Conservation (phyloP, 179 eudicot species). For the Amaranthus tricolor region DNA sequence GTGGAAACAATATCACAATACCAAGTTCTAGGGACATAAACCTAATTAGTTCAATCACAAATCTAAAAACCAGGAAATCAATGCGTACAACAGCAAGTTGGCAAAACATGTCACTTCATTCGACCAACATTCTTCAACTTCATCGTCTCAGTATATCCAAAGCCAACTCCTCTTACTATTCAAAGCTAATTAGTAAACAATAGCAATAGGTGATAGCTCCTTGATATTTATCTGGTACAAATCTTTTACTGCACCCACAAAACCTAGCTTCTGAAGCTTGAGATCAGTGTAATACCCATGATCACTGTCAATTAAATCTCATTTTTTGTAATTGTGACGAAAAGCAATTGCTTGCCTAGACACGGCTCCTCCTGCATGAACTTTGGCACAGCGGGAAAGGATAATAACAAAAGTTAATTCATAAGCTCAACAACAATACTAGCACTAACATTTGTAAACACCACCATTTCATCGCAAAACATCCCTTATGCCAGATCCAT, state of each 20-base stretch:
- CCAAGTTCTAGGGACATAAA: slow-evolving; percentile 41
- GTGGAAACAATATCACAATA: not conserved
- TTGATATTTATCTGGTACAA: slow-evolving; percentile 36
- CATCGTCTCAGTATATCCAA: slow-evolving; percentile 49
- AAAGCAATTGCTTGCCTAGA: slow-evolving; percentile 59
- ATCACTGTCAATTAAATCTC: slow-evolving; percentile 39
- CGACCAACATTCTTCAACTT: slow-evolving; percentile 36
- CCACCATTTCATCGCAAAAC: slow-evolving; percentile 40
- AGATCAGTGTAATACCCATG: slow-evolving; percentile 49
- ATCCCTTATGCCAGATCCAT: slow-evolving; percentile 45
- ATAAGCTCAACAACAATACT: slow-evolving; percentile 37
- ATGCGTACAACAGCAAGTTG: slow-evolving; percentile 57
- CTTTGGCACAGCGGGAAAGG: slow-evolving; percentile 47
- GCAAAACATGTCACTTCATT: slow-evolving; percentile 59
- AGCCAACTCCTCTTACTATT: slow-evolving; percentile 52
- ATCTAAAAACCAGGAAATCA: slow-evolving; percentile 23
- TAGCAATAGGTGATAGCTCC: slow-evolving; percentile 50
- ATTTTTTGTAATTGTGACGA: slow-evolving; percentile 51
- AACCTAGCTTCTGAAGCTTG: slow-evolving; percentile 53
- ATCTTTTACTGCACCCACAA: slow-evolving; percentile 39
- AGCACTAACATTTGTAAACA: slow-evolving; percentile 25
- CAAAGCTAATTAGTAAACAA: slow-evolving; percentile 47
- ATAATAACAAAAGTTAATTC: slow-evolving; percentile 61
- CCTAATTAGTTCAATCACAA: slow-evolving; percentile 48
- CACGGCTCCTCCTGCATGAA: slow-evolving; percentile 27